Conservation (phyloP, 257 asterid genomes). For the Nicotiana sylvestris region DNA sequence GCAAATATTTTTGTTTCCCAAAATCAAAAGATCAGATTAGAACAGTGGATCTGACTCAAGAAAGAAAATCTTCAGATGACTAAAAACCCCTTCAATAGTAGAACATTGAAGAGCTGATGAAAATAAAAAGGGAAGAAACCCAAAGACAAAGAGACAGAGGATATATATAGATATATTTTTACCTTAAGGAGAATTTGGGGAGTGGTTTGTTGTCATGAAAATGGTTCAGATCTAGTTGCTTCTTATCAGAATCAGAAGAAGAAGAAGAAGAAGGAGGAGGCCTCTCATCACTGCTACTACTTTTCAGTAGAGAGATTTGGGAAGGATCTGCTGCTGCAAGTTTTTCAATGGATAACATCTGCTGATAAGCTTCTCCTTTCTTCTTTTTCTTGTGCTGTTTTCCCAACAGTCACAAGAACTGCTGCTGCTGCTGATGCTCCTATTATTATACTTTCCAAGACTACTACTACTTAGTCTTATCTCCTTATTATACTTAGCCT, state of each 20-base stretch:
- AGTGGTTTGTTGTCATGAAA: conserved; percentile 46
- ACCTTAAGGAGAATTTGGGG: conserved; percentile 89
- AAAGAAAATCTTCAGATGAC: conserved; percentile 14
- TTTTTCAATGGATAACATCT: conserved; percentile 96
- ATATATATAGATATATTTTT: background rate
- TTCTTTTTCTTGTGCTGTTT: conserved; percentile 54
- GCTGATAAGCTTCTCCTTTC: conserved; percentile 61
- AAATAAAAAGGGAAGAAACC: background rate
- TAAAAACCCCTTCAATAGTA: conserved; percentile 10
- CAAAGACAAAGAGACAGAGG: background rate
- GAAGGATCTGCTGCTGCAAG: conserved; percentile 87
- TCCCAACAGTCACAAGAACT: conserved; percentile 81
- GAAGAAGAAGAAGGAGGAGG: conserved; percentile 17
- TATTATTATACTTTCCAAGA: background rate
- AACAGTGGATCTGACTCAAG: conserved; percentile 38
- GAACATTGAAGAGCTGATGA: background rate
- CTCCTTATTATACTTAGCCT: conserved; percentile 32
- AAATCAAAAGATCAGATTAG: conserved; percentile 2
- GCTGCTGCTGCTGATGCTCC: conserved; percentile 9
- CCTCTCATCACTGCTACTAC: conserved; percentile 42
- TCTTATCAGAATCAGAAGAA: conserved; percentile 25
- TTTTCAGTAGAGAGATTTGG: conserved; percentile 52
- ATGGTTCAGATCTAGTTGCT: conserved; percentile 61
- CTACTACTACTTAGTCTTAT: conserved; percentile 31
- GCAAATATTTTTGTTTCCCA: background rate